Evolutionary conservation across 805 yeast species (phyloP).

Genomic region (Yueomyces sinensis): DNA sequence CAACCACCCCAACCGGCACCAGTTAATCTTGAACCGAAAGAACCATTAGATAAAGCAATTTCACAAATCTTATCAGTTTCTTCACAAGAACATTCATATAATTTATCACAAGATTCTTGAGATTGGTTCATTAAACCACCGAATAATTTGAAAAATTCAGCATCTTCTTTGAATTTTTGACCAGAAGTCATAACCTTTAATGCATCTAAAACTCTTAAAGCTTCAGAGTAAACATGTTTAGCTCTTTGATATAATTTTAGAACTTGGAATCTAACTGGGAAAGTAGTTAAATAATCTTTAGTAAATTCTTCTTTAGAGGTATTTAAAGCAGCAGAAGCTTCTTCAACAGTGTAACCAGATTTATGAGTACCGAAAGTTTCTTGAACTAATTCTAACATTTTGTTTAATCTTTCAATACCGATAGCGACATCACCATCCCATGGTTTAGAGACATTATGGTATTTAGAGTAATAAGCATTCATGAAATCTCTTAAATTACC

Average conservation of each 20-base stretch:
- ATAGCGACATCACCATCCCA: conserved; percentile 37
- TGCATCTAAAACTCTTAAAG: conserved; percentile 43
- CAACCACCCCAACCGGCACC: conserved; percentile 78
- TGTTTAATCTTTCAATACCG: conserved; percentile 29
- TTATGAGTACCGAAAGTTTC: conserved; percentile 26
- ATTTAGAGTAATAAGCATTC: conserved; percentile 32
- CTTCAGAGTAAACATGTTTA: conserved; percentile 49
- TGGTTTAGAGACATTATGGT: conserved; percentile 12
- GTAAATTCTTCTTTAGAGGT: conserved; percentile 30
- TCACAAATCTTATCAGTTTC: conserved; percentile 40
- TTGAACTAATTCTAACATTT: conserved; percentile 33
- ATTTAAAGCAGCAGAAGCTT: conserved; percentile 33
- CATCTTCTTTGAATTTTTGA: conserved; percentile 5
- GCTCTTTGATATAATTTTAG: conserved; percentile 46
- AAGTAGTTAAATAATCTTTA: conserved; percentile 33
- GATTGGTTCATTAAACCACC: conserved; percentile 49
- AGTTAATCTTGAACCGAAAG: conserved; percentile 60
- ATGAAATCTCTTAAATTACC: conserved; percentile 56
- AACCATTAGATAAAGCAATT: conserved; percentile 43
- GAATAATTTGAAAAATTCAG: conserved; percentile 28
- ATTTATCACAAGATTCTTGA: conserved; percentile 36
- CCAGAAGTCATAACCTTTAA: conserved; percentile 27
- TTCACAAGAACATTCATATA: conserved; percentile 41
- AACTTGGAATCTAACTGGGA: conserved; percentile 44
- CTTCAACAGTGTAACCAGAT: conserved; percentile 37